These are phyloP conservation scores for Drosera capensis DNA, from an alignment of 148 eudicot species.

Conservation along the genomic window DNA sequence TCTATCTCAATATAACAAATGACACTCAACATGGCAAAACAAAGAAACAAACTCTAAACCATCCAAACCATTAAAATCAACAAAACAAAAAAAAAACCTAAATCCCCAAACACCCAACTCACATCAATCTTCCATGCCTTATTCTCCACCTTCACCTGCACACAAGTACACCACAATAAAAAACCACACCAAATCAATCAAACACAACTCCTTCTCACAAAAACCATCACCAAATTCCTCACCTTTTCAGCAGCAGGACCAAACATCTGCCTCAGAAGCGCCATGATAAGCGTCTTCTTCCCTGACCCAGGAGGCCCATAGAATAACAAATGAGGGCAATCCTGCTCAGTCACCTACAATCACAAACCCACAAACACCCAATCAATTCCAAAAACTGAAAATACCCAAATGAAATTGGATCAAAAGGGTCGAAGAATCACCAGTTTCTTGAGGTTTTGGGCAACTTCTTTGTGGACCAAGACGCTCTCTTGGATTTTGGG, in stretches of 20 bases:
- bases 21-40: too few species aligned
- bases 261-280: constrained; percentile 79
- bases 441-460: constrained; percentile 77
- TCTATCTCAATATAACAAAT: too few species aligned
- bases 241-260: constrained; percentile 89
- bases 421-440: constrained; percentile 13
- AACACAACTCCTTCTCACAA: too few species aligned
- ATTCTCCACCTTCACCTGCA: constrained; percentile 85
- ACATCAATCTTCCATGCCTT: constrained; percentile 89
- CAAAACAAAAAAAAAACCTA: too few species aligned
- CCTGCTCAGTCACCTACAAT: constrained; percentile 88
- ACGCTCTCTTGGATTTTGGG: constrained; percentile 94
- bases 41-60: background rate
- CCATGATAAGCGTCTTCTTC: constrained; percentile 95
- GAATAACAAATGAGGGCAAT: constrained; percentile 89
- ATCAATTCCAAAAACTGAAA: background rate
- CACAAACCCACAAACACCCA: background rate
- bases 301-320: constrained; percentile 88
- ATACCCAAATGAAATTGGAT: background rate
- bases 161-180: background rate
- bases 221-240: too few species aligned
- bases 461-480: constrained; percentile 59
- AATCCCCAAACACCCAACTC: constrained; percentile 23
- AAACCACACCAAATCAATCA: too few species aligned
- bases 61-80: background rate